Evolutionary conservation across 148 eudicot genomes (phyloP).

Genomic region (Heliamphora exappendiculata): DNA sequence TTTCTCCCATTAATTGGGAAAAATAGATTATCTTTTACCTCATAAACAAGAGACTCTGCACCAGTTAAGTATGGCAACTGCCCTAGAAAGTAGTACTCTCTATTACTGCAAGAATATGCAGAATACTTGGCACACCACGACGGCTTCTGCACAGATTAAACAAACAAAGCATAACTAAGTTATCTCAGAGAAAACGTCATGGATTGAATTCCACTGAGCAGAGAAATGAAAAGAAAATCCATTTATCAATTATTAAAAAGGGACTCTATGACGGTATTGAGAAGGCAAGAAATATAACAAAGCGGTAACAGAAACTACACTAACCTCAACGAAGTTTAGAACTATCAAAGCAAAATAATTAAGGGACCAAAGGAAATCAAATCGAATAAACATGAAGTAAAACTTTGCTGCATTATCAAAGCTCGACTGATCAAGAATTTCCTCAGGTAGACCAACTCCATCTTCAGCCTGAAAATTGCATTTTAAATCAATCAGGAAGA

Average conservation of each 20-base stretch:
- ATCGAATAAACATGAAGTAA: conserved; percentile 57
- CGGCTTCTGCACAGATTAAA: conserved; percentile 61
- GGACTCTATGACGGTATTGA: not conserved
- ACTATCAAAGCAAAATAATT: conserved; percentile 67
- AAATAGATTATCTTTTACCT: conserved; percentile 38
- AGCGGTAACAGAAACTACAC: conserved; percentile 11
- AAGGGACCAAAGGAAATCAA: conserved; percentile 72
- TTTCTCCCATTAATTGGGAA: not conserved
- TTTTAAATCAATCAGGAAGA: conserved; percentile 6
- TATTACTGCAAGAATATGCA: conserved; percentile 49
- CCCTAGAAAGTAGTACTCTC: conserved; percentile 77
- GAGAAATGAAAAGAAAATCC: not conserved
- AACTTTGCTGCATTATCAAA: conserved; percentile 61
- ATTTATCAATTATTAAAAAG: not conserved
- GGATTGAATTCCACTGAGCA: not conserved
- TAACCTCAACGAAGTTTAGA: conserved; percentile 78
- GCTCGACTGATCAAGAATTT: conserved; percentile 61
- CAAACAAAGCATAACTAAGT: not conserved
- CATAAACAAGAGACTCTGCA: conserved; percentile 54
- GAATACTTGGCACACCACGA: conserved; percentile 59
- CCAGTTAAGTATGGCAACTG: conserved; percentile 71
- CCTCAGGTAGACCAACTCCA: conserved; percentile 89
- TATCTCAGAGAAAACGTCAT: not conserved
- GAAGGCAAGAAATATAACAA: not conserved
- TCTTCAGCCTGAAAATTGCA: conserved; percentile 82